Percentiles rank a stretch among this genome's conserved stretches.
phyloP scores from a whole-genome alignment of 371 early-diverging fungal genomes.

The Mucor mucedo region DNA sequence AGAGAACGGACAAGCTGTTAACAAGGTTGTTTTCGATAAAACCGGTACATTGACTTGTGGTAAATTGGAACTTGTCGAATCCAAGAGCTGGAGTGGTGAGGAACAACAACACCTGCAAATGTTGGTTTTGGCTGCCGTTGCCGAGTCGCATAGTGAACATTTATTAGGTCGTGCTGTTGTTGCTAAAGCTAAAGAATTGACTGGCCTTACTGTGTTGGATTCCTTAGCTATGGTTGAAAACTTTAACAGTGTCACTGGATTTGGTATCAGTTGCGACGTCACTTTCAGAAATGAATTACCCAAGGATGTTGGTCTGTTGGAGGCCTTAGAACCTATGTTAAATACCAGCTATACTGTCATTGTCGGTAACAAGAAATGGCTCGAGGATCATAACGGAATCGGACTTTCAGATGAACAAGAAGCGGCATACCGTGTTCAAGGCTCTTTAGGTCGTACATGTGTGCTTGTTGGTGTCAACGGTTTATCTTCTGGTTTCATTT shows the following conservation, averaged over 20 bases:
- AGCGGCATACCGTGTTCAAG: conserved; percentile 18
- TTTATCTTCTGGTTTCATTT: conserved; percentile 73
- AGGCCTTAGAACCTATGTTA: not conserved
- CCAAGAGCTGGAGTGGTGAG: conserved; percentile 24
- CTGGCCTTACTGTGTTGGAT: conserved; percentile 21
- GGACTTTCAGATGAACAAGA: conserved; percentile 37
- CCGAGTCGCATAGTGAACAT: conserved; percentile 87
- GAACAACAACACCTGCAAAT: conserved; percentile 16
- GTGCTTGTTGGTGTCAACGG: conserved; percentile 75
- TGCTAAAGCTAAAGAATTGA: conserved; percentile 55
- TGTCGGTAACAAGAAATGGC: conserved; percentile 79
- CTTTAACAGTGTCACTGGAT: conserved; percentile 79
- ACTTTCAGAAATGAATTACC: conserved; percentile 1
- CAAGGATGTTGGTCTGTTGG: not conserved
- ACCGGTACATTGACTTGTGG: conserved; percentile 95
- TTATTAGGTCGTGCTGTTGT: conserved; percentile 84
- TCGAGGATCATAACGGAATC: conserved; percentile 50
- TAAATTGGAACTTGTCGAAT: conserved; percentile 73
- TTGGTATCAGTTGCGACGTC: conserved; percentile 74
- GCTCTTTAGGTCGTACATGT: conserved; percentile 80
- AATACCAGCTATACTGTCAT: conserved; percentile 47
- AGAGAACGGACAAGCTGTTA: conserved; percentile 81
- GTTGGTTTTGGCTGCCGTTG: conserved; percentile 62
- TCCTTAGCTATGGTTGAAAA: conserved; percentile 46
- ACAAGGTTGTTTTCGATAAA: conserved; percentile 94